These are phyloP conservation scores for Cladophialophora yegresii DNA, from an alignment of 2,329 filamentous ascomycete genomes.

Conservation along the genomic window DNA sequence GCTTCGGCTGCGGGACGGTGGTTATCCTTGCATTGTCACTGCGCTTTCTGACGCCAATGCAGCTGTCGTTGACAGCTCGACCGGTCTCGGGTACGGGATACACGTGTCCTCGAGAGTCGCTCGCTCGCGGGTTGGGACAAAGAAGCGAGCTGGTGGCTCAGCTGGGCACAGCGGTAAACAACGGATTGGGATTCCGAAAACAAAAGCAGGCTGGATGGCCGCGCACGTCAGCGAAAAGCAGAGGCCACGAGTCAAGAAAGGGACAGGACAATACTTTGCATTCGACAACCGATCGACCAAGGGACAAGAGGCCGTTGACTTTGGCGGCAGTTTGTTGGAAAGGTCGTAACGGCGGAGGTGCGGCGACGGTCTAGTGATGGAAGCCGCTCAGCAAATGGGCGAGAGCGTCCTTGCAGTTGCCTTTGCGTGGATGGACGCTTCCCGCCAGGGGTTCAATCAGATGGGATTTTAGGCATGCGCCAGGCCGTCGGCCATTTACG, in stretches of 20 bases:
- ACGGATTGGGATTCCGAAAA: conserved; percentile 3
- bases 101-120: conserved; percentile 1
- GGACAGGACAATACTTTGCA: not conserved
- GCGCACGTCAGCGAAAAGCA: conserved; percentile 15
- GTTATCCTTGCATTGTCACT: conserved; percentile 31
- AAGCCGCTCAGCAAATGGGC: conserved; percentile 13
- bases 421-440: conserved; percentile 3
- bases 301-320: not conserved
- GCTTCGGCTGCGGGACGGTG: conserved; percentile 15
- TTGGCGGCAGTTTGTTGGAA: conserved; percentile 5
- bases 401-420: conserved; percentile 12
- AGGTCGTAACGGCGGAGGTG: conserved; percentile 6
- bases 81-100: not conserved
- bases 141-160: conserved; percentile 8
- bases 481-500: conserved; percentile 6
- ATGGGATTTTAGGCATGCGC: conserved; percentile 7
- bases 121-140: conserved; percentile 11
- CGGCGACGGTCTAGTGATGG: conserved; percentile 11
- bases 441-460: conserved; percentile 19
- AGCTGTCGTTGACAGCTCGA: conserved; percentile 2
- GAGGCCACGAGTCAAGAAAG: conserved; percentile 9
- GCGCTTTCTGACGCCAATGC: conserved; percentile 13
- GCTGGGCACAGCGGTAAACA: conserved; percentile 19
- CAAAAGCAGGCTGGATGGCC: conserved; percentile 11
- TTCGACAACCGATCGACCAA: conserved; percentile 9